Conservation (phyloP, 2,329 filamentous ascomycete genomes). For the Fusarium oligoseptatum region DNA sequence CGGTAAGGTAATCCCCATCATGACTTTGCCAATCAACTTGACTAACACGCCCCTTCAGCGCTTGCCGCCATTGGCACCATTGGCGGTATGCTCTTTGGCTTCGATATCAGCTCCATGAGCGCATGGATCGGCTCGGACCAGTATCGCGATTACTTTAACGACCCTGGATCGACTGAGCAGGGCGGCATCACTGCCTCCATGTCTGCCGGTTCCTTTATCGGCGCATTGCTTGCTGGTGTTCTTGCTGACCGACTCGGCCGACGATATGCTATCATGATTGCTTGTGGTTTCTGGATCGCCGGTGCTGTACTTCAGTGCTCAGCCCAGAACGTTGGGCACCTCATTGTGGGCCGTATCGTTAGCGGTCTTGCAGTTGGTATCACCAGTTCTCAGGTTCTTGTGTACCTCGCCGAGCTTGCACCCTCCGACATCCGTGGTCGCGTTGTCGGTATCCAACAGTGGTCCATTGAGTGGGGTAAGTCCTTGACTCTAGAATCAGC, state of each 20-base stretch:
- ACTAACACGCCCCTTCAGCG: conserved; percentile 42
- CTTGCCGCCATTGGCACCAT: conserved; percentile 57
- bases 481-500: not conserved
- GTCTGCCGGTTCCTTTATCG: conserved; percentile 62
- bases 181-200: conserved; percentile 65
- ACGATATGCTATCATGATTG: conserved; percentile 60
- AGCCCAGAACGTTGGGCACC: conserved; percentile 67
- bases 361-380: conserved; percentile 77
- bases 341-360: conserved; percentile 69
- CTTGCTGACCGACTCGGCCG: conserved; percentile 62
- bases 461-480: conserved; percentile 74
- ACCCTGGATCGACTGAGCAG: conserved; percentile 59
- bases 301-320: conserved; percentile 72
- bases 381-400: conserved; percentile 75
- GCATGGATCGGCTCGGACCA: conserved; percentile 66
- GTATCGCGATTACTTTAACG: conserved; percentile 66
- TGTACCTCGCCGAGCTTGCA: conserved; percentile 77
- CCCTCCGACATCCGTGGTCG: conserved; percentile 69
- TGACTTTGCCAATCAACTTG: not conserved
- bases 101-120: conserved; percentile 70
- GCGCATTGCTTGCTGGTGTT: conserved; percentile 59
- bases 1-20: conserved; percentile 39
- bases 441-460: conserved; percentile 79
- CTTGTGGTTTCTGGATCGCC: conserved; percentile 64
- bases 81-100: conserved; percentile 63